A percentile compares a stretch with the other conserved stretches of the same genome.
Evolutionary conservation across 2,329 filamentous ascomycete species (phyloP).

Genomic region (Ophiostoma australiae): DNA sequence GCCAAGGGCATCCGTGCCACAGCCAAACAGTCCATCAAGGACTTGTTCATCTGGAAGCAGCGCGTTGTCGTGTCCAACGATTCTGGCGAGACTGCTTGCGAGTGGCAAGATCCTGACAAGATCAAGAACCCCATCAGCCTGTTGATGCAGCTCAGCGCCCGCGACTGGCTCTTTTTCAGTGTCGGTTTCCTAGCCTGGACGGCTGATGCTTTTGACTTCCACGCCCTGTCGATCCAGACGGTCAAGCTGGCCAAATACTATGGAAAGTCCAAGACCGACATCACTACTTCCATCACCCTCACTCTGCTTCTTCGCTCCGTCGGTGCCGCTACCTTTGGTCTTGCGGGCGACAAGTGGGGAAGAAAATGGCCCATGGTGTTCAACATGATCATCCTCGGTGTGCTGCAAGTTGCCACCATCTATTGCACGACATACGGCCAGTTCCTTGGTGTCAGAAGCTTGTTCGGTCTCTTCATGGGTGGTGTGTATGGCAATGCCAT

Average conservation of each 20-base stretch:
- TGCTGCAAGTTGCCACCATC: conserved; percentile 59
- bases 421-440: conserved; percentile 63
- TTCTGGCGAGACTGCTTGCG: neutral
- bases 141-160: neutral
- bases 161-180: conserved; percentile 14
- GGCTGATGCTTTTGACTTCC: conserved; percentile 18
- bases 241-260: conserved; percentile 13
- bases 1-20: conserved; percentile 9
- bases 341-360: conserved; percentile 53
- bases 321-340: conserved; percentile 51
- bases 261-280: conserved; percentile 40
- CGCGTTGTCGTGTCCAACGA: conserved; percentile 6
- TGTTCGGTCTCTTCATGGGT: conserved; percentile 80
- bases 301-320: conserved; percentile 58
- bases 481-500: conserved; percentile 74
- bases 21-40: neutral
- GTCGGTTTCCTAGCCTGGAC: conserved; percentile 20
- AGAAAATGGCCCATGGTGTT: conserved; percentile 70
- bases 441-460: conserved; percentile 67
- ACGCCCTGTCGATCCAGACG: conserved; percentile 16
- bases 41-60: conserved; percentile 6
- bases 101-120: neutral
- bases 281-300: conserved; percentile 61
- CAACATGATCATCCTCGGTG: conserved; percentile 62
- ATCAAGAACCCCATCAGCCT: conserved; percentile 9